Conservation (phyloP, 805 yeast genomes). For the fission yeast (Schizosaccharomyces pombe) region DNA sequence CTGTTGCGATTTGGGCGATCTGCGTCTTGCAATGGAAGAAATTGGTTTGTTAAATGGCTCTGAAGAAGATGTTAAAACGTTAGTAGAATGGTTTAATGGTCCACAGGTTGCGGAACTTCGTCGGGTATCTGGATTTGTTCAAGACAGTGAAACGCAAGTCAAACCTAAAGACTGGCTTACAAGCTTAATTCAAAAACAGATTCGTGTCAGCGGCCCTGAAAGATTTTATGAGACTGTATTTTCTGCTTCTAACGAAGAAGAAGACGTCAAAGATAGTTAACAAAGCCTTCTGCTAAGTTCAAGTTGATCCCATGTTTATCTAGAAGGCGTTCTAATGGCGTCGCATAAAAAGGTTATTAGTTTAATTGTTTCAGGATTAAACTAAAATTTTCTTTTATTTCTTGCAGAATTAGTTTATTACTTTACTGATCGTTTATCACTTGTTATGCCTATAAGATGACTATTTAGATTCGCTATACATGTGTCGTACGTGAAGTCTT, state of each 20-base stretch:
- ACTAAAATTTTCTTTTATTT: too few relatives aligned
- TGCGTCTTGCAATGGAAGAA: background rate
- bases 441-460: too few relatives aligned
- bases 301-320: too few relatives aligned
- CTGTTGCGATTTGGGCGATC: background rate
- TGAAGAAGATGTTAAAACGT: background rate
- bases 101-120: background rate
- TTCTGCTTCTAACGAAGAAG: background rate
- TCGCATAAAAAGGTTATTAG: too few relatives aligned
- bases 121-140: background rate
- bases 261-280: too few relatives aligned
- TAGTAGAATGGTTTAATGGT: background rate
- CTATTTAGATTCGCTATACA: too few relatives aligned
- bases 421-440: too few relatives aligned
- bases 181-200: background rate
- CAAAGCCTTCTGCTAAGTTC: too few relatives aligned
- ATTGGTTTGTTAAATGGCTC: background rate
- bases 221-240: background rate
- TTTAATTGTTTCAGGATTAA: too few relatives aligned
- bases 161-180: constrained; percentile 1
- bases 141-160: background rate
- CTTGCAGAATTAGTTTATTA: too few relatives aligned
- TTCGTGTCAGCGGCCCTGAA: constrained; percentile 1
- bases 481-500: too few relatives aligned
- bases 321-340: too few relatives aligned